Conservation (phyloP, 768 basidiomycete species). For the Lactifluus hygrophoroides region DNA sequence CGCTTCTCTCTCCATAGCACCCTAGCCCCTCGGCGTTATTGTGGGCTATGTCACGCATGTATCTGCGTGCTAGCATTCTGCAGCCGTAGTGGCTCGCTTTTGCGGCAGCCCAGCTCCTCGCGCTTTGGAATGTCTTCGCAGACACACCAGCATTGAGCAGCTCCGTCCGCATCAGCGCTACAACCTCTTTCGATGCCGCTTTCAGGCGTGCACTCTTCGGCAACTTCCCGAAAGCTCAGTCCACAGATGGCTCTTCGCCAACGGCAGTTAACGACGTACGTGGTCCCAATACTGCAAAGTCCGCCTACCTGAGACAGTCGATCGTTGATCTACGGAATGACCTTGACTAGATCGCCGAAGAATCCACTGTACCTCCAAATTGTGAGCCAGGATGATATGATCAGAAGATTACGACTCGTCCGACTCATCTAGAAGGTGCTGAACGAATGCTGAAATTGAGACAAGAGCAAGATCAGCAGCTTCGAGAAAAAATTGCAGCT, state of each 20-base stretch:
- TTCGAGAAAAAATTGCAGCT: slow-evolving; percentile 74
- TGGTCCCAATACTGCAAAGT: slow-evolving; percentile 10
- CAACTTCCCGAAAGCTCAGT: slow-evolving; percentile 25
- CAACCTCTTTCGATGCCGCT: too few species aligned
- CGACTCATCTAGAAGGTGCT: slow-evolving; percentile 61
- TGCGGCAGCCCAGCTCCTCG: too few species aligned
- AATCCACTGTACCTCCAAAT: slow-evolving; percentile 36
- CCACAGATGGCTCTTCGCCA: slow-evolving; percentile 24
- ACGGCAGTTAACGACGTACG: slow-evolving; percentile 20
- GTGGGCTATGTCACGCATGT: too few species aligned
- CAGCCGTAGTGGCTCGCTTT: too few species aligned
- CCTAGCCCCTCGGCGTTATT: too few species aligned
- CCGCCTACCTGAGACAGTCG: slow-evolving; percentile 14
- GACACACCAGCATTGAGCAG: too few species aligned
- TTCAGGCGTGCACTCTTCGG: slow-evolving; percentile 40
- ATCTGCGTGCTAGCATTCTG: too few species aligned
- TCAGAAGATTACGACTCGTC: slow-evolving; percentile 48
- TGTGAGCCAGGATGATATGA: not conserved
- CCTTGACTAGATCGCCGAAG: slow-evolving; percentile 56
- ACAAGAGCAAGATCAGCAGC: slow-evolving; percentile 68
- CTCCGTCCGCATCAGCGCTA: too few species aligned
- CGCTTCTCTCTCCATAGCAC: too few species aligned
- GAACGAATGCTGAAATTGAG: slow-evolving; percentile 59
- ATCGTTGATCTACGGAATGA: slow-evolving; percentile 33
- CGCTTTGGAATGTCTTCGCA: too few species aligned